Evolutionary conservation across 2,329 filamentous ascomycete genomes (phyloP).

Genomic region (Cladosporium sp.): DNA sequence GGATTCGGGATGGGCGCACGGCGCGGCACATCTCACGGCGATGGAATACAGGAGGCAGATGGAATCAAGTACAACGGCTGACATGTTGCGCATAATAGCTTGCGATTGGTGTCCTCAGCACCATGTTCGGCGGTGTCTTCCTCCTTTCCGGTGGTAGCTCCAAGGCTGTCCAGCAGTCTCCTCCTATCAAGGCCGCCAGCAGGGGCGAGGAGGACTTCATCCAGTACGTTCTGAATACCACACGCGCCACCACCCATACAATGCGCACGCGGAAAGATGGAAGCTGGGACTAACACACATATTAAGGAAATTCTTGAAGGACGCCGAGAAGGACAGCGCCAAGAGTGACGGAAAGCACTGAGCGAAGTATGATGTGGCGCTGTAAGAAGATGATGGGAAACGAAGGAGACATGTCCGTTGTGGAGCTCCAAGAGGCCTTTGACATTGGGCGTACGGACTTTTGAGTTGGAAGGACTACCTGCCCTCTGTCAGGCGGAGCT

Average conservation of each 20-base stretch:
- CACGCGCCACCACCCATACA: neutral
- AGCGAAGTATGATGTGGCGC: neutral
- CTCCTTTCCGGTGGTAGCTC: conserved; percentile 48
- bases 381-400: neutral
- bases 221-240: conserved; percentile 54
- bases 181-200: conserved; percentile 64
- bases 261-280: neutral
- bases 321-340: conserved; percentile 44
- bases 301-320: conserved; percentile 52
- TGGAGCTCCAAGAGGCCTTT: conserved; percentile 9
- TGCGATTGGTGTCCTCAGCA: conserved; percentile 58
- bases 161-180: conserved; percentile 50
- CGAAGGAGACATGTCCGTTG: conserved; percentile 12
- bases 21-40: neutral
- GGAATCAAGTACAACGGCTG: conserved; percentile 5
- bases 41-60: neutral
- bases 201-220: conserved; percentile 70
- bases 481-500: conserved; percentile 6
- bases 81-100: conserved; percentile 48
- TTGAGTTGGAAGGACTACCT: neutral
- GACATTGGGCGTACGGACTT: neutral
- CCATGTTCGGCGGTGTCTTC: conserved; percentile 48
- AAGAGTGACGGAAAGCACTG: conserved; percentile 38
- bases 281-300: neutral
- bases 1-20: neutral